These are phyloP conservation scores for Fragaria vesca DNA, from an alignment of 306 rosid species.

Conservation along the genomic window DNA sequence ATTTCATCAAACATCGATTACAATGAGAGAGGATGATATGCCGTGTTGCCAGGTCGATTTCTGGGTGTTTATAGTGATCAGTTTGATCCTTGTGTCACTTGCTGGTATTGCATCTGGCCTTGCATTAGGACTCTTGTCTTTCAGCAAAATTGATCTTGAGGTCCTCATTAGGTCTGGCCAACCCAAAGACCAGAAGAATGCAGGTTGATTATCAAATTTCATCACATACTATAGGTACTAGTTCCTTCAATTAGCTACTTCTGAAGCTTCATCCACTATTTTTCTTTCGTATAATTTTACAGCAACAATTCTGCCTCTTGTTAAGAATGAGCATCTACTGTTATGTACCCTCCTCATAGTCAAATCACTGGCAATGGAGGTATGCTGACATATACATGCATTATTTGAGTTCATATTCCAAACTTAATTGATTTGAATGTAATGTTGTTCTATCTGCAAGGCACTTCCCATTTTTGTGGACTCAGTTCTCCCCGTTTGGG, in stretches of 20 bases:
- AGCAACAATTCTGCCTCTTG: conserved; percentile 75
- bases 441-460: conserved; percentile 30
- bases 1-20: not conserved
- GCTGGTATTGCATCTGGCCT: conserved; percentile 74
- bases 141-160: conserved; percentile 73
- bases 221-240: not conserved
- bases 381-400: conserved; percentile 21
- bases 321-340: conserved; percentile 75
- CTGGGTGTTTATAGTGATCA: conserved; percentile 46
- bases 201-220: conserved; percentile 39
- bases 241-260: not conserved
- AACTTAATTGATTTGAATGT: not conserved
- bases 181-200: conserved; percentile 56
- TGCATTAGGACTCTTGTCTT: conserved; percentile 70
- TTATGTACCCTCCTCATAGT: conserved; percentile 77
- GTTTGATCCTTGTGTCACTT: conserved; percentile 44
- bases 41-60: conserved; percentile 48
- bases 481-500: conserved; percentile 42
- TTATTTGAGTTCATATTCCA: not conserved
- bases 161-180: conserved; percentile 59
- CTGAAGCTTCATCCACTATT: not conserved
- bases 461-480: conserved; percentile 69
- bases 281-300: conserved; percentile 21
- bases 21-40: conserved; percentile 20
- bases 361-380: conserved; percentile 80